Conservation (phyloP, 139 green algal species). For the Trebouxia sp. region DNA sequence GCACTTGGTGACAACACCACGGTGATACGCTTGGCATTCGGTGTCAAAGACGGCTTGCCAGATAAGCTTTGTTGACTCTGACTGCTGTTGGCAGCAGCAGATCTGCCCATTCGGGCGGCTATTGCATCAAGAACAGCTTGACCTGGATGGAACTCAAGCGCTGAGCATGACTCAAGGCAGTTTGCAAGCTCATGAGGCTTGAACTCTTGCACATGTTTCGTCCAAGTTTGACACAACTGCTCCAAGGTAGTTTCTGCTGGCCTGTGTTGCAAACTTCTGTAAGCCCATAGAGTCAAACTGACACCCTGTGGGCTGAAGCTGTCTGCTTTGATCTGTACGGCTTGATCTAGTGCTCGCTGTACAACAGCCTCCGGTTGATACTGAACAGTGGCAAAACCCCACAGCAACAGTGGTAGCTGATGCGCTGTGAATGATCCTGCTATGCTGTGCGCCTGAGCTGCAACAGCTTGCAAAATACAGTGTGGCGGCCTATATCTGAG, state of each 20-base stretch:
- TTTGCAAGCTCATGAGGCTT: constrained; percentile 19
- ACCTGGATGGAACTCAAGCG: not conserved
- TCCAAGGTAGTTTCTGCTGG: not conserved
- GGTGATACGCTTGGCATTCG: not conserved
- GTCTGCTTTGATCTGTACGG: not conserved
- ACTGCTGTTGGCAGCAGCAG: not conserved
- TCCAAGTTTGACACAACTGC: not conserved
- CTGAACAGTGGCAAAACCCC: not conserved
- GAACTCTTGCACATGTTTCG: not conserved
- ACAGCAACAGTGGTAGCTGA: not conserved
- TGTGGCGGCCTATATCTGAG: constrained; percentile 6
- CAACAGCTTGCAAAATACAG: not conserved
- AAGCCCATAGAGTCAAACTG: constrained; percentile 8
- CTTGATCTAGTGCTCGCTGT: not conserved
- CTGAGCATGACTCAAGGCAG: not conserved
- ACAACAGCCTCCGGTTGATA: constrained; percentile 5
- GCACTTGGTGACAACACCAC: not conserved
- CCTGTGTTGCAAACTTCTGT: not conserved
- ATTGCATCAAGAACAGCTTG: not conserved
- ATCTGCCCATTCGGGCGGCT: not conserved
- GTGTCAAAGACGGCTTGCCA: constrained; percentile 8
- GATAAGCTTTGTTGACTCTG: not conserved
- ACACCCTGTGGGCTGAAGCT: not conserved
- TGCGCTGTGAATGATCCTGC: not conserved
- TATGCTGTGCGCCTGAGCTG: not conserved